A percentile compares a stretch with the other conserved stretches of the same genome.
Conservation (phyloP, 441 rosid species). For the Monsonia emarginata region DNA sequence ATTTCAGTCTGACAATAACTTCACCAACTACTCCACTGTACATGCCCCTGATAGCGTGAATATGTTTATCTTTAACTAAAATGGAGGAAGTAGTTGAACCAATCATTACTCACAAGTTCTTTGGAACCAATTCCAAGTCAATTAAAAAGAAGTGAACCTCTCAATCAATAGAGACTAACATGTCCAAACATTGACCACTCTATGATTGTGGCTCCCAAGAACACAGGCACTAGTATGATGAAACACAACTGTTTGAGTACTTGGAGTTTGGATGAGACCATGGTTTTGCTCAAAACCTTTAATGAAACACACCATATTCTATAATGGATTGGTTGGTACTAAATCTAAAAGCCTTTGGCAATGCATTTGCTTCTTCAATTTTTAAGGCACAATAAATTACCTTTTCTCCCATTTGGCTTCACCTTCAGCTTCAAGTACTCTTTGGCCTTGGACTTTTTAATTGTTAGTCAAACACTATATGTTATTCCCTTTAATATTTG, state of each 20-base stretch:
- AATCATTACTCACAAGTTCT: background rate
- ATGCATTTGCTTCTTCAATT: too few species aligned
- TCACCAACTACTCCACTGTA: too few species aligned
- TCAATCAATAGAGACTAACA: background rate
- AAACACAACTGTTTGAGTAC: background rate
- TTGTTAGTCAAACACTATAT: too few species aligned
- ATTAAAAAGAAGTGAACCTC: background rate
- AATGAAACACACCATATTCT: background rate
- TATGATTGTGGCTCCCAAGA: background rate
- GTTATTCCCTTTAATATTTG: too few species aligned
- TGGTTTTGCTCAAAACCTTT: background rate
- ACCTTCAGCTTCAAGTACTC: too few species aligned
- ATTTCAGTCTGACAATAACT: too few species aligned
- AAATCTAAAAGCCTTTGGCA: background rate
- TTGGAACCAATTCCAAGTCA: background rate
- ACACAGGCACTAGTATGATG: background rate
- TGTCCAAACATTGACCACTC: background rate
- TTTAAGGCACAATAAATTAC: too few species aligned
- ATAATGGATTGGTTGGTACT: background rate
- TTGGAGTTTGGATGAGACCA: background rate
- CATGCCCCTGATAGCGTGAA: too few species aligned
- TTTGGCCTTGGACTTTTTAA: too few species aligned
- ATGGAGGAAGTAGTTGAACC: background rate
- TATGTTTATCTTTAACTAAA: too few species aligned
- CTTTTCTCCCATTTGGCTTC: too few species aligned